Evolutionary conservation across 1,139 yeast species (phyloP), one percentile per base, ranked within the genome.

Genomic region (Candida sanyaensis): DNA sequence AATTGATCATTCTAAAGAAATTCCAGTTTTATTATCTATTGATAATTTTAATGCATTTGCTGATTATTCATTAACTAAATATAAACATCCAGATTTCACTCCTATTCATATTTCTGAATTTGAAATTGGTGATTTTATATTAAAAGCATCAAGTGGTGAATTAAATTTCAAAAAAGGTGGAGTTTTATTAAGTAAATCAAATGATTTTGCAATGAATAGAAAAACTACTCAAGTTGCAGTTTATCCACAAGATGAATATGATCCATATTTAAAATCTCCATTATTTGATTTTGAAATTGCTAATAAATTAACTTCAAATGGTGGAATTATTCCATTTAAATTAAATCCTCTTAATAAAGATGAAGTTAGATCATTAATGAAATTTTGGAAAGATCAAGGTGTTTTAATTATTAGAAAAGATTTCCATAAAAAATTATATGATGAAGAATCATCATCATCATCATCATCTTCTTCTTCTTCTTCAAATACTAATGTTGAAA

Each of bases 11-110:
- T 79, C 83, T 44, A 55, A 65, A 13, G 51, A 60, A 7, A 60
- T 73, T 37, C 93, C 96, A 1, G 86, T 90, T 5, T 69, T 84
- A 45, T 71, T 90, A 43, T 76, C 96, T 6, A 73, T 90, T 42
- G 98, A 92, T 62, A 84, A 88, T 62, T 77, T 90, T 60, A 85
- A 90, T 51, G 82, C 84, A 1, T 67, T 90, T 49, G 67, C 84
- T 21, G 80, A 83, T 45, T 62, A 69, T 37, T 75, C 88, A 9
- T 65, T 68, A 45, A 81, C 96, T 8, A 75, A 69, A 43, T 89
- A 91, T 69, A 80, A 81, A 56, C 78, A 84, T 59, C 67, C 78
- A 2, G 73, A 81, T 37, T 83, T 84, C 67, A 65, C 73, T 38
- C 78, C 78, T 13, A 78, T 92, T 49, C 83, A 83, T 58, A 76